Percentiles rank a stretch among this genome's conserved stretches.
Conservation (phyloP, 257 asterid genomes). For the Haberlea rhodopensis region DNA sequence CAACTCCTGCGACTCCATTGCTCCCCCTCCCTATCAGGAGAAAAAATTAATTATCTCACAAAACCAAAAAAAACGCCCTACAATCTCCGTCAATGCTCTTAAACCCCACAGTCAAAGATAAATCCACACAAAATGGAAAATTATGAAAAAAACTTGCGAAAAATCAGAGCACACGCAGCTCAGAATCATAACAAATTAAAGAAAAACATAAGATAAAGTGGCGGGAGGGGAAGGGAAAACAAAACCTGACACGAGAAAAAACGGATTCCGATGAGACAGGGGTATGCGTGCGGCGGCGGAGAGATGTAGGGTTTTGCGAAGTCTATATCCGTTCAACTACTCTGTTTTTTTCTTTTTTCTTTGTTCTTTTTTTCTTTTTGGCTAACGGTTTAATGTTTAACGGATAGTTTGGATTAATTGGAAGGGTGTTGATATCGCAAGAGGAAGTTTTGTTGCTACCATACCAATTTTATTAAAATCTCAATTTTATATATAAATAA, state of each 20-base stretch:
- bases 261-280: not conserved
- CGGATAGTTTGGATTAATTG: no score
- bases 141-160: not conserved
- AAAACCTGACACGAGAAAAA: conserved; percentile 14
- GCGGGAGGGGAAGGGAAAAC: not conserved
- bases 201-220: not conserved
- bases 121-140: not conserved
- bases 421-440: no score
- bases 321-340: no score
- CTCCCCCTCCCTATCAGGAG: conserved; percentile 27
- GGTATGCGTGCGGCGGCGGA: conserved; percentile 11
- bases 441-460: no score
- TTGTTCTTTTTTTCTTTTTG: no score
- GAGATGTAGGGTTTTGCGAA: conserved; percentile 19
- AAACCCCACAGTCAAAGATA: not conserved
- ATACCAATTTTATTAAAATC: no score
- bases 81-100: not conserved
- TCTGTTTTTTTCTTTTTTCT: no score
- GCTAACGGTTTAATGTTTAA: not conserved
- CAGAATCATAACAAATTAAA: not conserved
- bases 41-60: not conserved
- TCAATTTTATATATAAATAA: no score
- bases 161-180: not conserved
- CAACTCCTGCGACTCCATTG: conserved; percentile 46
- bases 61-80: not conserved